Evolutionary conservation across 2,329 filamentous ascomycete genomes (phyloP).

Genomic region (Diaporthe sp.): DNA sequence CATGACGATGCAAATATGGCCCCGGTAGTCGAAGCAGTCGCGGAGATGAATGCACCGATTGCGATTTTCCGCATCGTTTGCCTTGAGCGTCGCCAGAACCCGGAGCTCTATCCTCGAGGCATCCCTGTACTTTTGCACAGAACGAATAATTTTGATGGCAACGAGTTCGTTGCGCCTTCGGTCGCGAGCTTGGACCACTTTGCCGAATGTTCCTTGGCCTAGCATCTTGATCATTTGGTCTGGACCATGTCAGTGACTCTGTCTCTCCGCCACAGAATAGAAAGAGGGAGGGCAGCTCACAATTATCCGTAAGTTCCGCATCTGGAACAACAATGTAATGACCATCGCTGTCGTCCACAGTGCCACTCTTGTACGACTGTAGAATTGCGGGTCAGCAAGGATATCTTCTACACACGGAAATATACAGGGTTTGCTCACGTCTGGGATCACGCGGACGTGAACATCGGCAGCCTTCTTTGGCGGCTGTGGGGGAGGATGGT

Average conservation of each 20-base stretch:
- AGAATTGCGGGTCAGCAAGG: constrained; percentile 13
- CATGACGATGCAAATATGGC: constrained; percentile 92
- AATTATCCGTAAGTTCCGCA: constrained; percentile 87
- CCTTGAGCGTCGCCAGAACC: constrained; percentile 90
- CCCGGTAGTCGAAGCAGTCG: constrained; percentile 97
- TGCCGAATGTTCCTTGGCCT: constrained; percentile 97
- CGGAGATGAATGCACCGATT: constrained; percentile 97
- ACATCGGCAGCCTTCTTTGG: constrained; percentile 91
- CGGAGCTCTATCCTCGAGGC: constrained; percentile 94
- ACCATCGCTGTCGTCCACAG: constrained; percentile 95
- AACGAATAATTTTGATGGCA: constrained; percentile 97
- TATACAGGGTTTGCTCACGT: constrained; percentile 63
- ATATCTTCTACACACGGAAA: not conserved
- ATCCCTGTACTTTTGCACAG: constrained; percentile 97
- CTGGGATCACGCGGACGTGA: constrained; percentile 70
- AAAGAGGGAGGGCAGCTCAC: constrained; percentile 65
- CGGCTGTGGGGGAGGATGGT: constrained; percentile 88
- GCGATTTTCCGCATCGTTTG: constrained; percentile 90
- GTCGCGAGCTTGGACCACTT: constrained; percentile 94
- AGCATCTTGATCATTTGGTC: constrained; percentile 91
- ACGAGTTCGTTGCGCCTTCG: constrained; percentile 81
- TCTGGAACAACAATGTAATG: constrained; percentile 96
- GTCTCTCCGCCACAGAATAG: not conserved
- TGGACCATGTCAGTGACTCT: constrained; percentile 54
- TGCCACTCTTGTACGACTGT: constrained; percentile 66